These are phyloP conservation scores for Penicillium sp. DNA, from an alignment of 2,329 filamentous ascomycete species.

Conservation along the genomic window DNA sequence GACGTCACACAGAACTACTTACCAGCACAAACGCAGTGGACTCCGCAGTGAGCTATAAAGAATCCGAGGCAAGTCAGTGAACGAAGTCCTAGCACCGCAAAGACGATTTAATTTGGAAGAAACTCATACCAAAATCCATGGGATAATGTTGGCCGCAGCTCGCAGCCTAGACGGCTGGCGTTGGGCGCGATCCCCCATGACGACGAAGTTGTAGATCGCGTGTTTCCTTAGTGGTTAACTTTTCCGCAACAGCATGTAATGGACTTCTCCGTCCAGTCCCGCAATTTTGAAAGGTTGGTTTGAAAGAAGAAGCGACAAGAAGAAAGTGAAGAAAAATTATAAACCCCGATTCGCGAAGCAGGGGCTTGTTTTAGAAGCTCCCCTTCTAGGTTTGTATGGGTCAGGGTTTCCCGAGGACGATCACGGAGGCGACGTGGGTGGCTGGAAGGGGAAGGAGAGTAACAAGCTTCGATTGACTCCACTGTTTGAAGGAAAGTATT, in stretches of 20 bases:
- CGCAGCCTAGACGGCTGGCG: constrained; percentile 36
- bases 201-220: constrained; percentile 10
- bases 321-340: neutral
- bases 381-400: neutral
- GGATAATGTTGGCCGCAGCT: constrained; percentile 33
- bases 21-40: constrained; percentile 47
- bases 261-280: neutral
- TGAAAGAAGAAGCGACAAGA: neutral
- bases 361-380: constrained; percentile 1
- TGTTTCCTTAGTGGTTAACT: constrained; percentile 12
- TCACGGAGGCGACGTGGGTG: neutral
- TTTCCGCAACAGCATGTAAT: constrained; percentile 8
- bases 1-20: constrained; percentile 17
- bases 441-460: neutral
- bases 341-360: constrained; percentile 1
- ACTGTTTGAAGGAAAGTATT: neutral
- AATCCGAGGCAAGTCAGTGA: constrained; percentile 12
- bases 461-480: neutral
- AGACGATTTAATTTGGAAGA: neutral
- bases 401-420: constrained; percentile 4
- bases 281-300: neutral
- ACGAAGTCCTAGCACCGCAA: neutral
- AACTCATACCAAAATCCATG: constrained; percentile 43
- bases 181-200: constrained; percentile 37
- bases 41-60: constrained; percentile 42